Conservation (phyloP, 176 grass and related monocot species). For the Carex pumila region DNA sequence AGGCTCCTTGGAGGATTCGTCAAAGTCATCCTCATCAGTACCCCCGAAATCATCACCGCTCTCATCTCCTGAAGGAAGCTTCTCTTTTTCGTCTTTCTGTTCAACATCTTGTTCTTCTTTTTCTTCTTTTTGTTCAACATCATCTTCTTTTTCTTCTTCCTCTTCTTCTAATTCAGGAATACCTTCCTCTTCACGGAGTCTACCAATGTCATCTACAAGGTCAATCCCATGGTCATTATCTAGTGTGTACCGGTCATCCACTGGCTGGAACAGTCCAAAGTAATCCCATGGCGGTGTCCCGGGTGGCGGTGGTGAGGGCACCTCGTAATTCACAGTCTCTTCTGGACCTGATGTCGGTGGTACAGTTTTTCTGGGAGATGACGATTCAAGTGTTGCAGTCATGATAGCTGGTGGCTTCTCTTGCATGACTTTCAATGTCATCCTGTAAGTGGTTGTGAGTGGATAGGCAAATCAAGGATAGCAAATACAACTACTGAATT, state of each 20-base stretch:
- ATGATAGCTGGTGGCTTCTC: constrained; percentile 58
- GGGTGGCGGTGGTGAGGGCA: constrained; percentile 28
- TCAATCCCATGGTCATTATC: constrained; percentile 55
- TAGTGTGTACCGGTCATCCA: constrained; percentile 59
- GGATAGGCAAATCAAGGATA: background rate
- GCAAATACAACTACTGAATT: background rate
- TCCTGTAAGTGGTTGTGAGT: background rate
- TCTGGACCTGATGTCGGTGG: constrained; percentile 36
- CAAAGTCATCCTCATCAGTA: constrained; percentile 83
- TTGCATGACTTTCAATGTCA: constrained; percentile 45
- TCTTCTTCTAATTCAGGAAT: constrained; percentile 97
- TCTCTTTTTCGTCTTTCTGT: constrained; percentile 35
- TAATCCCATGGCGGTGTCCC: constrained; percentile 79
- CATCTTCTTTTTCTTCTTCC: constrained; percentile 4
- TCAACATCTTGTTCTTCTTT: constrained; percentile 34
- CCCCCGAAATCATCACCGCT: constrained; percentile 53
- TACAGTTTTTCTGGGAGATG: constrained; percentile 33
- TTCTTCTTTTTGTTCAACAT: constrained; percentile 51
- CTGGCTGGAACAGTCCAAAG: constrained; percentile 82
- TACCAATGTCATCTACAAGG: constrained; percentile 65
- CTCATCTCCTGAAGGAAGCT: constrained; percentile 31
- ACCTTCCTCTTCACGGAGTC: constrained; percentile 80
- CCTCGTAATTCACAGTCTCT: constrained; percentile 63
- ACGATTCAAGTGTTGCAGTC: constrained; percentile 55
- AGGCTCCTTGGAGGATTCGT: constrained; percentile 62